These are phyloP conservation scores for Saprolegnia parasitica DNA, from an alignment of 352 stramenopile species.

Conservation along the genomic window DNA sequence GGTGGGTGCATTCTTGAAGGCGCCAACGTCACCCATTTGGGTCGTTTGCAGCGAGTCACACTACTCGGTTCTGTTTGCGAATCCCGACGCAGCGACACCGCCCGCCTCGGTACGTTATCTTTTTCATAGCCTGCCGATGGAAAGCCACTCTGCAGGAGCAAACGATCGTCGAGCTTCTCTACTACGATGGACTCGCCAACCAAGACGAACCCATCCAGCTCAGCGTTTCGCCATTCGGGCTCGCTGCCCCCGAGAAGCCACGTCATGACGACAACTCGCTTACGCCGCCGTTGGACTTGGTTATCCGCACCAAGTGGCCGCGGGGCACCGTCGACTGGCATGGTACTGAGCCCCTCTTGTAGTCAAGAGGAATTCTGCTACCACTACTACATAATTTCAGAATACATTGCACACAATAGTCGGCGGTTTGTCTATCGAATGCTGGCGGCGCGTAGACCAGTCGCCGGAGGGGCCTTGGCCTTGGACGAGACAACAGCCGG, in stretches of 20 bases:
- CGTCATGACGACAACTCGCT: conserved; percentile 49
- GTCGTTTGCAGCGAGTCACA: conserved; percentile 91
- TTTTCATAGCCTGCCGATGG: conserved; percentile 1
- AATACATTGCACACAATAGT: no score
- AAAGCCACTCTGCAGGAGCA: not conserved
- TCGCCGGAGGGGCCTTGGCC: not conserved
- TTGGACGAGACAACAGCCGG: not conserved
- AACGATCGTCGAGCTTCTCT: conserved; percentile 67
- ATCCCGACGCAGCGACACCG: conserved; percentile 21
- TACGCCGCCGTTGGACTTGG: conserved; percentile 80
- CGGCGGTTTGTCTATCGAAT: conserved; percentile 2
- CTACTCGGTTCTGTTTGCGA: conserved; percentile 85
- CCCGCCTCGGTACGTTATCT: not conserved
- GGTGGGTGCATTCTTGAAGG: conserved; percentile 79
- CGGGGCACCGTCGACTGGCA: conserved; percentile 82
- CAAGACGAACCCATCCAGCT: conserved; percentile 83
- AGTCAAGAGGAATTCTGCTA: conserved; percentile 4
- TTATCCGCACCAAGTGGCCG: conserved; percentile 87
- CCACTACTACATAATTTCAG: not conserved
- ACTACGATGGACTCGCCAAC: conserved; percentile 84
- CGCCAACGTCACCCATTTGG: conserved; percentile 72
- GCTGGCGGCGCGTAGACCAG: not conserved
- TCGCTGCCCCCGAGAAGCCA: conserved; percentile 31
- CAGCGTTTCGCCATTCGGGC: conserved; percentile 36
- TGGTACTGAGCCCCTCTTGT: conserved; percentile 79